Conservation (phyloP, 2,329 filamentous ascomycete species). For the Neurospora sp. region DNA sequence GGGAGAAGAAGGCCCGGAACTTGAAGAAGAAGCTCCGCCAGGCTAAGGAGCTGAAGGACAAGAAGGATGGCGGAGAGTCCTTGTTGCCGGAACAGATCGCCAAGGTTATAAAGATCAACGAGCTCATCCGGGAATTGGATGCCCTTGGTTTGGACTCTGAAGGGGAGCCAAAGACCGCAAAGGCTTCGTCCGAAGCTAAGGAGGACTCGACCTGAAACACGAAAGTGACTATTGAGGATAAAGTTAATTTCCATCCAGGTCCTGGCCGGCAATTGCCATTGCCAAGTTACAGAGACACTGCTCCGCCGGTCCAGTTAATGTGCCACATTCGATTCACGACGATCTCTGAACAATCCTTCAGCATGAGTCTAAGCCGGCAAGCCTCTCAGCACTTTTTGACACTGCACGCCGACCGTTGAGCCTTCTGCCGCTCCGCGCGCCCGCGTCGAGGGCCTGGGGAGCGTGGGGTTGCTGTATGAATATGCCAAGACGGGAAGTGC, state of each 20-base stretch:
- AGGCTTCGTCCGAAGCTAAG: neutral
- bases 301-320: neutral
- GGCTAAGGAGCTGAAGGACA: constrained; percentile 78
- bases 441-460: neutral
- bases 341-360: neutral
- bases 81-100: constrained; percentile 90
- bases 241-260: neutral
- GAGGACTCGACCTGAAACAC: constrained; percentile 1
- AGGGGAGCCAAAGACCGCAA: constrained; percentile 44
- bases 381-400: neutral
- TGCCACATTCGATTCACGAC: neutral
- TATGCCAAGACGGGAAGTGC: neutral
- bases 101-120: constrained; percentile 95
- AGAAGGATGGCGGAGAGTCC: constrained; percentile 77
- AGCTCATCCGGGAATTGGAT: constrained; percentile 81
- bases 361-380: neutral
- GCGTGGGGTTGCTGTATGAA: neutral
- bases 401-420: neutral
- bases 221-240: neutral
- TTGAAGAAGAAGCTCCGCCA: constrained; percentile 93
- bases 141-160: constrained; percentile 74
- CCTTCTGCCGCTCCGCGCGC: neutral
- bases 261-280: neutral
- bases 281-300: neutral
- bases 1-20: constrained; percentile 85